These are phyloP conservation scores for Colletotrichum lupini DNA, from an alignment of 2,329 filamentous ascomycete genomes.

Conservation along the genomic window DNA sequence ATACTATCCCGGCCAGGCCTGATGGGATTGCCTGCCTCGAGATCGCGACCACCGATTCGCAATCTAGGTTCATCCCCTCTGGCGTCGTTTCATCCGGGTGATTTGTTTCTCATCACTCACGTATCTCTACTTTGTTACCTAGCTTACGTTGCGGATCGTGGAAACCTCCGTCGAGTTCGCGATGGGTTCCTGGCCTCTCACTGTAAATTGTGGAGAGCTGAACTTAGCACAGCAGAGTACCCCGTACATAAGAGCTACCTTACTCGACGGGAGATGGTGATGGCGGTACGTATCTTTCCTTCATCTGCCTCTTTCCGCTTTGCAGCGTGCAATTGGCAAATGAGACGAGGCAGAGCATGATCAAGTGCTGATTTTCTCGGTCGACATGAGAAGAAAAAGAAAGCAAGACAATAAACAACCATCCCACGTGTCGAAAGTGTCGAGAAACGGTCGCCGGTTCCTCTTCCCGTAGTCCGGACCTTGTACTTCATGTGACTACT, in stretches of 20 bases:
- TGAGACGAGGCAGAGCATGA: neutral
- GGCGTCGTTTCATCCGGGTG: slow-evolving; percentile 15
- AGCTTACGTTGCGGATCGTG: neutral
- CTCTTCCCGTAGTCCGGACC: neutral
- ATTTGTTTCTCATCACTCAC: slow-evolving; percentile 20
- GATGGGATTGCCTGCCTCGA: slow-evolving; percentile 1
- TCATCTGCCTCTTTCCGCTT: neutral
- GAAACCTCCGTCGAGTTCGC: neutral
- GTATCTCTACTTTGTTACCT: neutral
- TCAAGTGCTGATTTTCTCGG: neutral
- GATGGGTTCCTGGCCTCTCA: neutral
- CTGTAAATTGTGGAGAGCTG: slow-evolving; percentile 22
- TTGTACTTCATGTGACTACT: neutral
- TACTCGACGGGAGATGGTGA: neutral
- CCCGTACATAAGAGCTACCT: neutral
- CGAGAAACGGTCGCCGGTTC: neutral
- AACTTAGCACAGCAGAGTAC: too few species aligned
- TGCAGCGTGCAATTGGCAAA: neutral
- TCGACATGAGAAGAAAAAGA: neutral
- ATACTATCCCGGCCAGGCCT: neutral
- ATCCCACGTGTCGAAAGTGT: neutral
- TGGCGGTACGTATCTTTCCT: neutral
- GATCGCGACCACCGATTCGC: neutral
- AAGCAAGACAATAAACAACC: neutral
- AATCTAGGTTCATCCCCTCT: slow-evolving; percentile 15